These are phyloP conservation scores for Nicotiana sylvestris DNA, from an alignment of 257 asterid genomes.

Conservation along the genomic window DNA sequence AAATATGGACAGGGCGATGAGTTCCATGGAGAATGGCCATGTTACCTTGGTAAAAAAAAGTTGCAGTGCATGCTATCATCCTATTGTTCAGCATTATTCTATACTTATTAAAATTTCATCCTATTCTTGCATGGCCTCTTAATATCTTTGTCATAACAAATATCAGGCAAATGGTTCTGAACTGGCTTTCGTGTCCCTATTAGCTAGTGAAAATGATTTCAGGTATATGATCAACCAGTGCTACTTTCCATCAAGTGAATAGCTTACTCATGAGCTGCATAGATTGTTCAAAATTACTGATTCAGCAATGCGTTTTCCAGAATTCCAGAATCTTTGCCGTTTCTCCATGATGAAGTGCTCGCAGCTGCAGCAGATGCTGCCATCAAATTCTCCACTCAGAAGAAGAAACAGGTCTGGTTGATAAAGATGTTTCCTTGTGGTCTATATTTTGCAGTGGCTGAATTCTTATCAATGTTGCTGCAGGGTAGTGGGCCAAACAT, in stretches of 20 bases:
- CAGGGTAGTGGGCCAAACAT: conserved; percentile 63
- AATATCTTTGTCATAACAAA: conserved; percentile 9
- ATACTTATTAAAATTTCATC: background rate
- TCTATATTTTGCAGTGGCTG: conserved; percentile 12
- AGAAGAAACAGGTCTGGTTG: conserved; percentile 58
- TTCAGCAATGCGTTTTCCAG: conserved; percentile 29
- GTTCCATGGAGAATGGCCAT: conserved; percentile 56
- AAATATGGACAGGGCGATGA: conserved; percentile 63
- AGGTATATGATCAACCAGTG: conserved; percentile 41
- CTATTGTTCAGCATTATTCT: background rate
- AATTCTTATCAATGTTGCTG: conserved; percentile 25
- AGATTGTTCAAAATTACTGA: conserved; percentile 5
- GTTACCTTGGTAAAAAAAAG: conserved; percentile 54
- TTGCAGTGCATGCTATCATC: background rate
- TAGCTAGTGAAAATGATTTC: conserved; percentile 63
- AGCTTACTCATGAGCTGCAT: conserved; percentile 18
- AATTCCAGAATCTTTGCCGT: conserved; percentile 75
- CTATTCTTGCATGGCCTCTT: background rate
- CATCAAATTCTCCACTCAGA: conserved; percentile 43
- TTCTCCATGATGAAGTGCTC: conserved; percentile 82
- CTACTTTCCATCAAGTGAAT: conserved; percentile 18
- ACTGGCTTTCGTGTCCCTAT: conserved; percentile 67
- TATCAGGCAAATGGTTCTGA: conserved; percentile 69
- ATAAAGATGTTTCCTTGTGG: conserved; percentile 18
- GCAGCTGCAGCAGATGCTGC: conserved; percentile 84